Evolutionary conservation across 1,139 yeast species (phyloP).

Genomic region (Blastobotrys niveus): DNA sequence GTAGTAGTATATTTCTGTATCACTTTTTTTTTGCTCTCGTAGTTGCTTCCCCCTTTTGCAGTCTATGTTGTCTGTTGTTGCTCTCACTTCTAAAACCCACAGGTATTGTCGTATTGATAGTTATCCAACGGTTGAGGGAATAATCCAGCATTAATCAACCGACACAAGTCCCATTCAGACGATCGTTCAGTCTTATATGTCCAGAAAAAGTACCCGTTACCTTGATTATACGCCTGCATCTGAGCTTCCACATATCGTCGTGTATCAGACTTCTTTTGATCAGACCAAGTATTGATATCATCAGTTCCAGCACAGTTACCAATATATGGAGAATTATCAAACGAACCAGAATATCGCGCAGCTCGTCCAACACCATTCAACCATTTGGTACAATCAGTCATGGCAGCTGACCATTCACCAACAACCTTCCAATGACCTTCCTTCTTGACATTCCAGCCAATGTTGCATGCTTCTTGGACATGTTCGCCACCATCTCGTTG

Average conservation of each 20-base stretch:
- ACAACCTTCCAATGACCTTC: conserved; percentile 71
- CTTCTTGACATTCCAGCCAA: conserved; percentile 46
- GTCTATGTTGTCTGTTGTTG: too few relatives aligned
- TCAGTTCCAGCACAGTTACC: conserved; percentile 63
- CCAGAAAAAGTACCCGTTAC: conserved; percentile 86
- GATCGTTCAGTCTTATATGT: conserved; percentile 80
- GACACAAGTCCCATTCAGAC: conserved; percentile 78
- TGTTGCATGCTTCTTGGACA: conserved; percentile 53
- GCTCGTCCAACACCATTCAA: conserved; percentile 88
- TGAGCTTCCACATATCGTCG: conserved; percentile 83
- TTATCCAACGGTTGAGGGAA: conserved; percentile 74
- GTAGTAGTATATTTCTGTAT: too few relatives aligned
- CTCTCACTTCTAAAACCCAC: conserved; percentile 38
- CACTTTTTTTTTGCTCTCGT: too few relatives aligned
- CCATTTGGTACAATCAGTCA: conserved; percentile 91
- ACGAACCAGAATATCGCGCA: conserved; percentile 76
- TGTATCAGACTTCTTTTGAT: conserved; percentile 49
- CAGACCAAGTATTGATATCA: conserved; percentile 56
- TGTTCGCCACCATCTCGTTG: conserved; percentile 54
- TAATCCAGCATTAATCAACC: conserved; percentile 50
- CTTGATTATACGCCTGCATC: conserved; percentile 70
- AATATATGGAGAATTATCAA: conserved; percentile 41
- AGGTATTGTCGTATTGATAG: conserved; percentile 66
- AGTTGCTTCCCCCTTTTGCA: too few relatives aligned
- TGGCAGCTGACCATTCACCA: conserved; percentile 94